Conservation (phyloP, 192 early-diverging fungal species). For the Entomortierella lignicola region DNA sequence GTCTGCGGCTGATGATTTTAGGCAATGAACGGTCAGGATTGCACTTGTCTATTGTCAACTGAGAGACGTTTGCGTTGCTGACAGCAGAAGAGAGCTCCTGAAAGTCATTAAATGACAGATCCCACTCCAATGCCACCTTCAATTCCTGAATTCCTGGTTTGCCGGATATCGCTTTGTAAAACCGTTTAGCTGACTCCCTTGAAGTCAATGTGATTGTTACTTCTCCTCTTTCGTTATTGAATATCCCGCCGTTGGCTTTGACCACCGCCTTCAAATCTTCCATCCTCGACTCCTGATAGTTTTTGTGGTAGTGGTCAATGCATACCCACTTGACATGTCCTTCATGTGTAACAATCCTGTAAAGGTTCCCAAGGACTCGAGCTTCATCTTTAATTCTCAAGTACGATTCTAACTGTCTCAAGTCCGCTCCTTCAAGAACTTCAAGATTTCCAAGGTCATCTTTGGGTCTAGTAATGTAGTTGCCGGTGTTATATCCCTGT, state of each 20-base stretch:
- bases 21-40: no score
- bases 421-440: conserved; percentile 14
- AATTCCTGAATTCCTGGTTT: no score
- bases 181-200: no score
- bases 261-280: no score
- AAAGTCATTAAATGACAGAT: no score
- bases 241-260: neutral
- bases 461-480: neutral
- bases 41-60: no score
- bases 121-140: no score
- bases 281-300: neutral
- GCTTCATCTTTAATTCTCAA: neutral
- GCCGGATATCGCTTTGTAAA: no score
- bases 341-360: conserved; percentile 1
- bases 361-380: conserved; percentile 5
- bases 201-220: no score
- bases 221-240: neutral
- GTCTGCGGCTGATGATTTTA: no score
- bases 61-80: no score
- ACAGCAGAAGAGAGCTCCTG: no score
- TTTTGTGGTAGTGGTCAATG: conserved; percentile 16
- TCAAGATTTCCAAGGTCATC: neutral
- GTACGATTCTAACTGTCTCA: conserved; percentile 15
- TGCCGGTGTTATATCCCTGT: neutral
- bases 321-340: conserved; percentile 41